Base-by-base conservation (phyloP, 202 grass and related monocot species). In the Brachypodium distachyon region DNA sequence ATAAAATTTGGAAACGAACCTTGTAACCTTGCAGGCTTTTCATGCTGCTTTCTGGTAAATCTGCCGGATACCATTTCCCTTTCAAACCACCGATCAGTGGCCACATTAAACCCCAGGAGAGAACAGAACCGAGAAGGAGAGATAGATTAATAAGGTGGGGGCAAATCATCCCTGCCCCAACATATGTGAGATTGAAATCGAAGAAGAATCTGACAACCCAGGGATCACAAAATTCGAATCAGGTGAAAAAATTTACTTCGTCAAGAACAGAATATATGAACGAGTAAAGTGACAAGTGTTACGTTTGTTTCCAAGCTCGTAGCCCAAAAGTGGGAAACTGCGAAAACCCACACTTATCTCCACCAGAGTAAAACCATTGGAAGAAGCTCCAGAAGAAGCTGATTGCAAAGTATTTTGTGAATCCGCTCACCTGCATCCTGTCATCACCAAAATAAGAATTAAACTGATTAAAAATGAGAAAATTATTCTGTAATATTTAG, bases 161-260 rank as follows among this genome's bases (percentile, higher is more conserved):
- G 76, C 95, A 98, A 87, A 98, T 98, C 95, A 98, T 98, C 39
- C 91, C 95, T 11, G 95, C 91, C 54, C 95, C 95, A 26, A 98
- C 89, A 78, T 95, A 98, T 80, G 95, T 98, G 27, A 98, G 54
- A 56, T 92, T 94, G 70, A 94, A 98, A 68, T 98, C 95, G 40
- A 98, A 98, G 81, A 84, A 98, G 83, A 98, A 98, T 56, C 95
- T 98, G 80, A 79, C 72, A 64, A 10, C 51, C 29, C 77, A 84
- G 77, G 22, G 61, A 85, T 18, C 72, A 80, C 7, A 42, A 65
- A 82, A 42, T 52, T 13, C 9, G 37, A 52, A 76, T 86, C 39
- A 82, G 29, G 12, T 72, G 34, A 77, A 61, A 56, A 0, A 54
- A 2, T 84, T 46, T 4, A 85, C n/a, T 33, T 18, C 31, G 56